These are phyloP conservation scores for Coemansia reversa DNA, from an alignment of 192 early-diverging fungal species.

Conservation along the genomic window DNA sequence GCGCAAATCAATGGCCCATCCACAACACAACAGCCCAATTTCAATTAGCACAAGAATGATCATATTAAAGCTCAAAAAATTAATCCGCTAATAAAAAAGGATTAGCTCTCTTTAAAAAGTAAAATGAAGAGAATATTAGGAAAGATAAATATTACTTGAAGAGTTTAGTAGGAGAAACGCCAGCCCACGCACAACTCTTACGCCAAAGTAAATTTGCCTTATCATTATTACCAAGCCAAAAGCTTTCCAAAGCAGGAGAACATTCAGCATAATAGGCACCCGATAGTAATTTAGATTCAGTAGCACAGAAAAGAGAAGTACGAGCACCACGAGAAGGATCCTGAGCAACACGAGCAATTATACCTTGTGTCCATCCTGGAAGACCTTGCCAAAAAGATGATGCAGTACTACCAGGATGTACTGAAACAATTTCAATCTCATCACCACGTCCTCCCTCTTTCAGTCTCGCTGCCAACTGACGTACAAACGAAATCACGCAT, in stretches of 20 bases:
- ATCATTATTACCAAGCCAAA: constrained; percentile 25
- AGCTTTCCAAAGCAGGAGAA: constrained; percentile 26
- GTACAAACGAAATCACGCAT: constrained; percentile 47
- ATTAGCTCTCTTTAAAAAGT: too few species aligned
- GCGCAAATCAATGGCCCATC: too few species aligned
- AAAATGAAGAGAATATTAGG: too few species aligned
- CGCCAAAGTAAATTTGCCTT: constrained; percentile 38
- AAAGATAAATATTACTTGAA: neutral
- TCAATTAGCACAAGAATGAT: too few species aligned
- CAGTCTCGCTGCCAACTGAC: constrained; percentile 24
- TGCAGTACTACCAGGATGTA: constrained; percentile 51
- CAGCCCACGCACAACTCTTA: constrained; percentile 50
- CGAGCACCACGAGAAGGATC: constrained; percentile 39
- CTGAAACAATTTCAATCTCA: constrained; percentile 17
- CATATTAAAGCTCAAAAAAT: too few species aligned
- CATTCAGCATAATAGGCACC: constrained; percentile 51
- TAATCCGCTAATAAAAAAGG: too few species aligned
- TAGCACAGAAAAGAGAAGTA: constrained; percentile 49
- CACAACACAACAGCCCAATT: too few species aligned
- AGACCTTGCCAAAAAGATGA: constrained; percentile 46
- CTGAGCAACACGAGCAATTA: constrained; percentile 41
- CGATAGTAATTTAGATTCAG: constrained; percentile 24
- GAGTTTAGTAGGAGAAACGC: constrained; percentile 27
- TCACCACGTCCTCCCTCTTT: neutral
- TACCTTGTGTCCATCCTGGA: constrained; percentile 36